A percentile compares a stretch with the other conserved stretches of the same genome.
These are phyloP conservation scores for Thamnidium elegans DNA, from an alignment of 192 early-diverging fungal genomes.

Conservation along the genomic window DNA sequence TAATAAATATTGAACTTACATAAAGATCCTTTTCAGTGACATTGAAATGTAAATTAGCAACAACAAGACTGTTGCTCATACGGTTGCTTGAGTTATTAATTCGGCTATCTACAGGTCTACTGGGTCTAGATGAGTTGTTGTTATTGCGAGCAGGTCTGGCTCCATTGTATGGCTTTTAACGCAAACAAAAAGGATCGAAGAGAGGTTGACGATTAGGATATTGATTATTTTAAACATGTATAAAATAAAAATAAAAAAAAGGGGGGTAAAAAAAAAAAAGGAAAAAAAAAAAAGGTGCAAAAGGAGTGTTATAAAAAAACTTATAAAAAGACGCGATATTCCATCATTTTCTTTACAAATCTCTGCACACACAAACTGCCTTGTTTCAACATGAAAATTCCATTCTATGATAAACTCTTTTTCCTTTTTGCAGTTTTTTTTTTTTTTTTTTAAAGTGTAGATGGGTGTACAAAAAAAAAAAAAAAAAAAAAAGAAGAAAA, in stretches of 20 bases:
- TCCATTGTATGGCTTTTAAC: constrained; percentile 15
- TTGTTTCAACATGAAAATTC: too few relatives aligned
- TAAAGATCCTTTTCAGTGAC: constrained; percentile 57
- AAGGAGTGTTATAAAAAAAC: too few relatives aligned
- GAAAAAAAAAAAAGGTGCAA: not conserved
- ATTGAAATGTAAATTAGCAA: constrained; percentile 50
- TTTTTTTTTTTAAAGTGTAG: too few relatives aligned
- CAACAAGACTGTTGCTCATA: constrained; percentile 7
- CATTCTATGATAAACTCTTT: too few relatives aligned
- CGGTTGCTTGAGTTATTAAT: not conserved
- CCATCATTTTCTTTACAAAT: too few relatives aligned
- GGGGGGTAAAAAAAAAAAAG: not conserved
- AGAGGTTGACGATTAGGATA: constrained; percentile 16
- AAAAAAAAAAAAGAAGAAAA: not conserved
- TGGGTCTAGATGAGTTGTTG: not conserved
- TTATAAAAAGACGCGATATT: too few relatives aligned
- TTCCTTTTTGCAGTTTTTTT: too few relatives aligned
- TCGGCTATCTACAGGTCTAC: not conserved
- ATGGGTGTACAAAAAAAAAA: not conserved
- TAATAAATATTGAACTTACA: constrained; percentile 23
- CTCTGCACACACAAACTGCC: too few relatives aligned
- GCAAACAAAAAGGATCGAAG: constrained; percentile 9
- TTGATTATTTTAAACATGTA: not conserved
- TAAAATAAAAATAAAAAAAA: constrained; percentile 4
- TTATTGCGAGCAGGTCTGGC: constrained; percentile 8